Conservation (phyloP, 164 flowering plant species). For the Aristolochia californica region DNA sequence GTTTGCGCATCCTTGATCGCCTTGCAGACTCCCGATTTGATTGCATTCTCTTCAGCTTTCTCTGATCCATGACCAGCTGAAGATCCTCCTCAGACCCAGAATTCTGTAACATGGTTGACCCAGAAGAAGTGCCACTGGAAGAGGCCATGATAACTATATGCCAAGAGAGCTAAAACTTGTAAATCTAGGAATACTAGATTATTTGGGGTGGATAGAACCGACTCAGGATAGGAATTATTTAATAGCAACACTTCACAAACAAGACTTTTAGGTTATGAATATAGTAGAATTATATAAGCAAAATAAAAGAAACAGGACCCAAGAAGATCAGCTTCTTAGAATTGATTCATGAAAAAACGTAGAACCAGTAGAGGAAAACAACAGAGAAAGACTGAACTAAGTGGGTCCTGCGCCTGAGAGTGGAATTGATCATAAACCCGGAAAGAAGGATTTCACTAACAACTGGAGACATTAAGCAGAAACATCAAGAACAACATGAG, state of each 20-base stretch:
- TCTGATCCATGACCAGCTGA: constrained; percentile 40
- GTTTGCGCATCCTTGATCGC: constrained; percentile 73
- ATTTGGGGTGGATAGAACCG: neutral
- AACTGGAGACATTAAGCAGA: constrained; percentile 58
- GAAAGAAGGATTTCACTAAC: constrained; percentile 71
- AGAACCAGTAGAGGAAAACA: constrained; percentile 92
- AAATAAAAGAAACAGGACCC: constrained; percentile 3
- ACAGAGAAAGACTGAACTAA: constrained; percentile 87
- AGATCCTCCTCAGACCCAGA: constrained; percentile 34
- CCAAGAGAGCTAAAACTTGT: neutral
- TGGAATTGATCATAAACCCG: constrained; percentile 46
- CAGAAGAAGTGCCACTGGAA: constrained; percentile 44
- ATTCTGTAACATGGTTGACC: constrained; percentile 24
- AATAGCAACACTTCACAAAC: neutral
- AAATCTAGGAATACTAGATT: constrained; percentile 1
- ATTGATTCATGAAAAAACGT: constrained; percentile 58
- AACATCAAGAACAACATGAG: constrained; percentile 29
- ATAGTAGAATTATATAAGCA: neutral
- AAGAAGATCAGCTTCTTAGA: neutral
- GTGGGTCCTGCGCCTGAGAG: constrained; percentile 49
- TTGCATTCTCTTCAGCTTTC: constrained; percentile 67
- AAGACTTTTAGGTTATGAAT: no score
- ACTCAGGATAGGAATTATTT: constrained; percentile 3
- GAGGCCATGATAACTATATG: constrained; percentile 23
- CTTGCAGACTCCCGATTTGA: constrained; percentile 95